A percentile compares a stretch with the other conserved stretches of the same genome.
phyloP scores from a whole-genome alignment of 164 flowering plant genomes.

The Magnolia officinalis region DNA sequence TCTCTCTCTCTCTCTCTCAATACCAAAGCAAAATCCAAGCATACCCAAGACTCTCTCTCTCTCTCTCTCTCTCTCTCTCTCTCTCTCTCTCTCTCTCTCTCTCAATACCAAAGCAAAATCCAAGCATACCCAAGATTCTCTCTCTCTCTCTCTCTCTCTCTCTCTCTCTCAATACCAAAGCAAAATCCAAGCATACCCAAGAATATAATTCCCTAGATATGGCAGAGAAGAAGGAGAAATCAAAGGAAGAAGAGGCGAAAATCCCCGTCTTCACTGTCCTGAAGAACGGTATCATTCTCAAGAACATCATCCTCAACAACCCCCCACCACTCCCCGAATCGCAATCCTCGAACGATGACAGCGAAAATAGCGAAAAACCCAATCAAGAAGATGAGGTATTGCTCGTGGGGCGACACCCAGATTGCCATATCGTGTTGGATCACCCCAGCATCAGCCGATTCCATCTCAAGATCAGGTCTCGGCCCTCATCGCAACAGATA shows the following conservation, averaged over 20 bases:
- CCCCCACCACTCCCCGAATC: constrained; percentile 23
- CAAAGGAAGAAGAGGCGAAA: constrained; percentile 26
- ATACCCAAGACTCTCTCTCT: not conserved
- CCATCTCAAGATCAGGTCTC: constrained; percentile 66
- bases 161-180: not conserved
- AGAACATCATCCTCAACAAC: constrained; percentile 70
- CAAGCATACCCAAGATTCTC: not conserved
- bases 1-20: not conserved
- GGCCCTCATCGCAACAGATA: constrained; percentile 44
- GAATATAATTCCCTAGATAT: not conserved
- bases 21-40: not conserved
- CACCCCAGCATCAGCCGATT: constrained; percentile 96
- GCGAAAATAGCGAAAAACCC: constrained; percentile 1
- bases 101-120: not conserved
- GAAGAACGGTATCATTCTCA: constrained; percentile 71
- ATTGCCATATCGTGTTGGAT: constrained; percentile 69
- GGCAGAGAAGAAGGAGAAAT: not conserved
- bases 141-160: not conserved
- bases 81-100: too few relatives aligned
- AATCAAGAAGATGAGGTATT: constrained; percentile 36
- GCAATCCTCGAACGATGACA: constrained; percentile 1
- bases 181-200: not conserved
- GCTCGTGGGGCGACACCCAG: constrained; percentile 85
- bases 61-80: not conserved
- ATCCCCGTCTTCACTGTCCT: constrained; percentile 81